Base-by-base conservation (phyloP, 352 stramenopile genomes). In the Globisporangium iwayamae region DNA sequence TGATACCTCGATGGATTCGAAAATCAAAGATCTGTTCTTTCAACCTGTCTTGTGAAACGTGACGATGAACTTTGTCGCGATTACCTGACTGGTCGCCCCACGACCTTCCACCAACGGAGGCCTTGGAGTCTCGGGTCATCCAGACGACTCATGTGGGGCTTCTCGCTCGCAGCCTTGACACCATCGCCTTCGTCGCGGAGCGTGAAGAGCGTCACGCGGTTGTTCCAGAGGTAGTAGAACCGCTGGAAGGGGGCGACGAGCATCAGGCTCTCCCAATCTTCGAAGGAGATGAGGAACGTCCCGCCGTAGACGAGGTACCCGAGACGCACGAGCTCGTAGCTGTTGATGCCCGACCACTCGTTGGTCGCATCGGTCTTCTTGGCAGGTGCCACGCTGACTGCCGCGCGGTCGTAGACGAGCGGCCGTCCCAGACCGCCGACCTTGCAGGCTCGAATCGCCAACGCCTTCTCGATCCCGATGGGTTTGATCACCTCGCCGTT, bases 261-360 rank as follows among this genome's bases (percentile, higher is more conserved):
- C 34, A 20, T 41, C 20, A 65, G 11, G 14, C 11, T 51, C 10
- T 59, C 50, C 61, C 61, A 67, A 20, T 67, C 61, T 20, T 50
- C 53, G n/a, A 60, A 48, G 6, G 61, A 56, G 9, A 68, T 41
- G 11, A 64, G 48, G 22, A 55, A 68, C 39, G 47, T n/a, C 3
- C 55, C 34, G 14, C 30, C 56, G 50, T 60, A 57, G 14, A 68
- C 63, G 7, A 68, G n/a, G 22, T 68, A 68, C 16, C 56, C 56
- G 36, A 68, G 43, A 2, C 63, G 63, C 46, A 63, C 63, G 16
- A 68, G 63, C 46, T 68, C 63, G 38, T 68, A 68, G 22, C 36
- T 48, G 39, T 61, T 61, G 46, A 53, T 53, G 8, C 46, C 46
- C 7, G 46, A 53, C 25, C 46, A 32, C 20, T 53, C 18, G 9